Evolutionary conservation across 768 basidiomycete genomes (phyloP), one percentile per base, ranked within the genome.

Genomic region (Nidularia sp.): DNA sequence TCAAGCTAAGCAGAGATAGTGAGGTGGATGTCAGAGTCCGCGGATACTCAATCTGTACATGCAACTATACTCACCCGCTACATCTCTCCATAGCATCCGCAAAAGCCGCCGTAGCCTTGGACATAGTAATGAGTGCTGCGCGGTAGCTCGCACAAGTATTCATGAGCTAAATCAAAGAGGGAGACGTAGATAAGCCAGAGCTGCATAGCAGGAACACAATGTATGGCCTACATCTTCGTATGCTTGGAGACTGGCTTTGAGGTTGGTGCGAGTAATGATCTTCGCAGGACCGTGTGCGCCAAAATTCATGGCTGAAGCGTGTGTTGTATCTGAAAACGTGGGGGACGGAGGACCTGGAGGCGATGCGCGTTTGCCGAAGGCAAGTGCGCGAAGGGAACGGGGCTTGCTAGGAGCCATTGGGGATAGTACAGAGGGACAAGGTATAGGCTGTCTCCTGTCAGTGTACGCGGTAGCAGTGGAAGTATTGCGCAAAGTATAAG

Each of bases 1-100:
- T 91, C 59, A 92, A 66, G 25, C 89, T 90, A 52, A 34, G 22
- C 10, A 29, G 55, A 4, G 25, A 6, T 15, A 51, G 25, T n/a
- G n/a, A n/a, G n/a, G n/a, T n/a, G n/a, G n/a, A n/a, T n/a, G n/a
- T n/a, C n/a, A n/a, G n/a, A n/a, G n/a, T n/a, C n/a, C n/a, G n/a
- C n/a, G n/a, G n/a, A n/a, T n/a, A n/a, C n/a, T n/a, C n/a, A n/a
- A n/a, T n/a, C n/a, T n/a, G n/a, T 6, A 8, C n/a, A 31, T 18
- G 22, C 15, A 6, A n/a, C n/a, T 36, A 46, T 35, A 71, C 85
- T 55, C 62, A 93, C 91, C 84, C 81, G 50, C 93, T 83, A 55
- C 93, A 94, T 51, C 78, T 76, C 68, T 91, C 86, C 79, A 96
- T 80, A 25, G 93, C 86, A 65, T 88, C 84, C 34, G 94, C 94